phyloP scores from a whole-genome alignment of 2,329 filamentous ascomycete genomes.

The Beauveria caledonica region DNA sequence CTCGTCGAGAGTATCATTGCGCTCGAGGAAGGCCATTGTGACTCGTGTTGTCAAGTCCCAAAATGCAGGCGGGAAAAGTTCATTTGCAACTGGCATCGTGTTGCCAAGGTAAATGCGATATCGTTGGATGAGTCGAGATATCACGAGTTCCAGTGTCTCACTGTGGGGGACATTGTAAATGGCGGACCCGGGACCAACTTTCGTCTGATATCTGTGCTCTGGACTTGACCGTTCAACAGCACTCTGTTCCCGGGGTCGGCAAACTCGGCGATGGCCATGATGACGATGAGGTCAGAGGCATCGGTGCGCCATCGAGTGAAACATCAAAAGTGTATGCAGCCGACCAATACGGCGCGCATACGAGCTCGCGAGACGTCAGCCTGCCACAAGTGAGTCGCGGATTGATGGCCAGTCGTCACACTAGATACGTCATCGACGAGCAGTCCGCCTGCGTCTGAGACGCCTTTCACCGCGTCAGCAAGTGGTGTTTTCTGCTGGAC shows the following conservation, averaged over 20 bases:
- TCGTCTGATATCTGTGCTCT: background rate
- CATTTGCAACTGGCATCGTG: background rate
- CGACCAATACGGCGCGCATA: background rate
- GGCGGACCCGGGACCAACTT: background rate
- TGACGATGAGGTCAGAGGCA: background rate
- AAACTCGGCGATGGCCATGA: background rate
- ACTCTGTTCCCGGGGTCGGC: background rate
- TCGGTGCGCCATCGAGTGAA: background rate
- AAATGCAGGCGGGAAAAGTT: background rate
- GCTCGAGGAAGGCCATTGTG: background rate
- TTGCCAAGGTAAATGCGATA: background rate
- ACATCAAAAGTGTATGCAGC: background rate
- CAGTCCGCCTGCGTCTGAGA: background rate
- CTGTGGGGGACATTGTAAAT: background rate
- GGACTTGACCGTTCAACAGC: background rate
- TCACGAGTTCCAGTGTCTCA: background rate
- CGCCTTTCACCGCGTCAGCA: background rate
- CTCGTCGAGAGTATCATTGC: background rate
- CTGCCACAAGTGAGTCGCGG: background rate
- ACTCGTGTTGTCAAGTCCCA: background rate
- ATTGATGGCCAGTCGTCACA: background rate
- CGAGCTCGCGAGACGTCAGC: background rate
- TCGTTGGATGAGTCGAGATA: background rate
- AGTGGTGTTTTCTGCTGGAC: background rate
- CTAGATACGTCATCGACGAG: background rate